Evolutionary conservation across 768 basidiomycete species (phyloP).

Genomic region (Chalciporus sphaerocephalus): DNA sequence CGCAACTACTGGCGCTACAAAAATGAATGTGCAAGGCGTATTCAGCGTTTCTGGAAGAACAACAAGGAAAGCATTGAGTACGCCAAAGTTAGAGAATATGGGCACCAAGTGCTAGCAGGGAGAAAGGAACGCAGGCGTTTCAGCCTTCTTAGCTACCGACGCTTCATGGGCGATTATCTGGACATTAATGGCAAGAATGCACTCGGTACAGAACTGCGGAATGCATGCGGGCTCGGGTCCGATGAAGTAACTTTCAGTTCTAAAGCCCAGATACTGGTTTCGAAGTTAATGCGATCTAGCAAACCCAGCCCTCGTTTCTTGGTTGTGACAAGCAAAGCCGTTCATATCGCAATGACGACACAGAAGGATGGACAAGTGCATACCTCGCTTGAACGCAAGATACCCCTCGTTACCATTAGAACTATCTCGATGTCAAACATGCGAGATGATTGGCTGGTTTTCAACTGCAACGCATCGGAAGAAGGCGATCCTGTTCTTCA

Average conservation of each 20-base stretch:
- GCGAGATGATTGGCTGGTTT: constrained; percentile 90
- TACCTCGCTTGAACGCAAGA: constrained; percentile 76
- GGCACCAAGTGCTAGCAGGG: constrained; percentile 85
- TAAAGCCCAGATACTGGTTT: constrained; percentile 75
- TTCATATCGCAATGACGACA: constrained; percentile 67
- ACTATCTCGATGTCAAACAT: constrained; percentile 83
- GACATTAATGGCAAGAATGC: constrained; percentile 79
- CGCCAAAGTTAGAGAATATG: constrained; percentile 88
- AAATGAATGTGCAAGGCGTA: constrained; percentile 89
- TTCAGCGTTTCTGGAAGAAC: constrained; percentile 98
- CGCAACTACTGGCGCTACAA: constrained; percentile 94
- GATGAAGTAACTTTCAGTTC: constrained; percentile 85
- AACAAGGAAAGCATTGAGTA: constrained; percentile 93
- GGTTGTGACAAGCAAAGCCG: constrained; percentile 70
- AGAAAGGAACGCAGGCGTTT: constrained; percentile 92
- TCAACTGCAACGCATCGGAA: constrained; percentile 77
- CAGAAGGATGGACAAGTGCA: constrained; percentile 57
- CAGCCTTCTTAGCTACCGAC: constrained; percentile 88
- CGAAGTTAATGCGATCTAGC: constrained; percentile 82
- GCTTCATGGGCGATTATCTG: constrained; percentile 96
- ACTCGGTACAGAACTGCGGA: constrained; percentile 70
- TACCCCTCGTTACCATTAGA: constrained; percentile 83
- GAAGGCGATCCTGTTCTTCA: constrained; percentile 93
- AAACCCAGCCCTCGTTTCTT: constrained; percentile 89
- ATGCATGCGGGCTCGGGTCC: constrained; percentile 64